Evolutionary conservation across 495 filamentous ascomycete genomes (phyloP).

Genomic region (Pyrenula massariospora): DNA sequence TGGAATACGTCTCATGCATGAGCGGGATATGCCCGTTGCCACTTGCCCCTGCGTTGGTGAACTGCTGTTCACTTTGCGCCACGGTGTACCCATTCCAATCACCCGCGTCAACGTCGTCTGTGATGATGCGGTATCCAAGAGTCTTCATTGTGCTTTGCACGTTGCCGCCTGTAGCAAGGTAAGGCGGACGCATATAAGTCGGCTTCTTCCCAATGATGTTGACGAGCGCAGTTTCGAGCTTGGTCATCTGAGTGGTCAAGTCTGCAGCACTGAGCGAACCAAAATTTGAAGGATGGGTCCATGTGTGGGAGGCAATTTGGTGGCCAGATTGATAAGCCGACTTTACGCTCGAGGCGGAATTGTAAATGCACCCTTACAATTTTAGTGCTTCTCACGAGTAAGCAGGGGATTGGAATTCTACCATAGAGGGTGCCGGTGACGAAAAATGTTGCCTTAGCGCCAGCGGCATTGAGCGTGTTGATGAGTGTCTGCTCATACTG

Average conservation of each 20-base stretch:
- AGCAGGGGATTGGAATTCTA: slow-evolving; percentile 63
- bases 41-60: slow-evolving; percentile 5
- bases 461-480: slow-evolving; percentile 52
- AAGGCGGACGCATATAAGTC: slow-evolving; percentile 57
- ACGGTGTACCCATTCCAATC: slow-evolving; percentile 32
- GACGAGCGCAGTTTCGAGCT: slow-evolving; percentile 69
- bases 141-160: slow-evolving; percentile 18
- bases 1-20: slow-evolving; percentile 30
- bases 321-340: slow-evolving; percentile 59
- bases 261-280: slow-evolving; percentile 41
- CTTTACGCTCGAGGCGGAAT: slow-evolving; percentile 52
- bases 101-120: slow-evolving; percentile 29
- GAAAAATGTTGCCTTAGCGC: slow-evolving; percentile 69
- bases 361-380: slow-evolving; percentile 37
- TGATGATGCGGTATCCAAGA: slow-evolving; percentile 30
- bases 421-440: slow-evolving; percentile 63
- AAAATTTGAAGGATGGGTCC: slow-evolving; percentile 71
- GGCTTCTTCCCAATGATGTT: slow-evolving; percentile 69
- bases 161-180: slow-evolving; percentile 17
- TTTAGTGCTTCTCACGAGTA: no score
- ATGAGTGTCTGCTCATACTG: slow-evolving; percentile 62
- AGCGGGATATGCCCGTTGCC: slow-evolving; percentile 28
- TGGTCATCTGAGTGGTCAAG: slow-evolving; percentile 56
- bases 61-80: slow-evolving; percentile 10
- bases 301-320: slow-evolving; percentile 76